Evolutionary conservation across 768 basidiomycete genomes (phyloP), one percentile per base, ranked within the genome.

Genomic region (Boletus eberwhitei): DNA sequence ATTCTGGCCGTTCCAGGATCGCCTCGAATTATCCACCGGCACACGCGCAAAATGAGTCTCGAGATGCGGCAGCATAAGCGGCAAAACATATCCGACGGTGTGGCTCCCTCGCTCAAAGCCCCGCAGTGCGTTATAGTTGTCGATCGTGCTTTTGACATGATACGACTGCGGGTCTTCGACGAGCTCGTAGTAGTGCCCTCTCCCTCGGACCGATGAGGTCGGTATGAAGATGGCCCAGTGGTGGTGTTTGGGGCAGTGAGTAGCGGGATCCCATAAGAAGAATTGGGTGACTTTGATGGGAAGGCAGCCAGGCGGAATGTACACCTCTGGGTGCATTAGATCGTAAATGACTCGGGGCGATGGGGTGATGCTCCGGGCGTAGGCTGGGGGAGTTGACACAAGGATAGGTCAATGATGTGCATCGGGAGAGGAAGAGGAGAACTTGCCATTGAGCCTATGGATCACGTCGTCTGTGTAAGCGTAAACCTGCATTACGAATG

Each of bases 211-310:
- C 0, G 38, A 21, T 8, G 59, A 60, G 0, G 53, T 60, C 12
- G 59, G 53, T 40, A 60, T 22, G 53, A 55, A 60, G 40, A 55
- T 48, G 29, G 53, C 35, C 59, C 50, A 55, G 38, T 60, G 53
- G n/a, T 50, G 19, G 17, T 44, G 13, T 22, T 5, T n/a, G 17
- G 14, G 40, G 6, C 0, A 21, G 2, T 36, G 17, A 17, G 31
- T 8, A 13, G 2, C 13, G 16, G 53, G 37, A 38, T 60, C 46
- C 14, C 8, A n/a, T 39, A 14, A 46, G 34, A 8, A 26, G 29
- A 40, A 55, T 14, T 51, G 53, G 14, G 5, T 36, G 29, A 50
- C 41, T 43, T 45, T 35, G 7, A 60, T 43, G 19, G 59, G 59
- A 9, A 59, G 58, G 32, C 1, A 44, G 16, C 49, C 58, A 0